Conservation (phyloP, 1,284 basidiomycete species). For the Cutaneotrichosporon daszewskae region DNA sequence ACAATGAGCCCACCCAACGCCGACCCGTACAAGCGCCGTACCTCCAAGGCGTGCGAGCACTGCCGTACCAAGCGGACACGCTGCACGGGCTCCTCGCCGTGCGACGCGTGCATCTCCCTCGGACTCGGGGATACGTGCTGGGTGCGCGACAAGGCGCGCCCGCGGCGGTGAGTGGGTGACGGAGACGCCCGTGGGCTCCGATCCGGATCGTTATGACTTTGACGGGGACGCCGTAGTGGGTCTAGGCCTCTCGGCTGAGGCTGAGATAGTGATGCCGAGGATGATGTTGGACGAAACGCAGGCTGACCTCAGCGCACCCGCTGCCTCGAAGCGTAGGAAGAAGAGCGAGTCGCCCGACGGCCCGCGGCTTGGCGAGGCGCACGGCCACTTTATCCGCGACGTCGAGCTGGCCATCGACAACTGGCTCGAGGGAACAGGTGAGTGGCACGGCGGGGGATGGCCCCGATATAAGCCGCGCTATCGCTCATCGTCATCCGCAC, state of each 20-base stretch:
- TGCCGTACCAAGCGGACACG: conserved; percentile 22
- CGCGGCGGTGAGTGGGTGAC: conserved; percentile 27
- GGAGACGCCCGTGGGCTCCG: no score
- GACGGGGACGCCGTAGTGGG: no score
- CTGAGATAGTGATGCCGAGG: no score
- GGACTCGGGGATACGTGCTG: conserved; percentile 16
- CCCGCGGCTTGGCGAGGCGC: conserved; percentile 11
- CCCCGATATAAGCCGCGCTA: background rate
- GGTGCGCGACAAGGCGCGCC: conserved; percentile 24
- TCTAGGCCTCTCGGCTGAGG: no score
- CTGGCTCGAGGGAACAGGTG: conserved; percentile 17
- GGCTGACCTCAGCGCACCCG: conserved; percentile 10
- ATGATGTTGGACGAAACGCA: background rate
- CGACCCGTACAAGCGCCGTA: conserved; percentile 9
- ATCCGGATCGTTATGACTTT: no score
- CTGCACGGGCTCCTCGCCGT: conserved; percentile 22
- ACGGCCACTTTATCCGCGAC: conserved; percentile 16
- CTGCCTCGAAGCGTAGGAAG: conserved; percentile 15
- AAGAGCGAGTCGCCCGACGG: conserved; percentile 6
- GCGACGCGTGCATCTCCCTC: conserved; percentile 18
- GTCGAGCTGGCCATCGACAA: conserved; percentile 17
- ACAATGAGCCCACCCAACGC: conserved; percentile 4
- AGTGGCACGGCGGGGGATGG: conserved; percentile 4
- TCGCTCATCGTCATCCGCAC: background rate
- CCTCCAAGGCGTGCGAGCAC: conserved; percentile 25